Evolutionary conservation across 116 monocot genomes (phyloP), one percentile per base, ranked within the genome.

Genomic region (Thalassia testudinum): DNA sequence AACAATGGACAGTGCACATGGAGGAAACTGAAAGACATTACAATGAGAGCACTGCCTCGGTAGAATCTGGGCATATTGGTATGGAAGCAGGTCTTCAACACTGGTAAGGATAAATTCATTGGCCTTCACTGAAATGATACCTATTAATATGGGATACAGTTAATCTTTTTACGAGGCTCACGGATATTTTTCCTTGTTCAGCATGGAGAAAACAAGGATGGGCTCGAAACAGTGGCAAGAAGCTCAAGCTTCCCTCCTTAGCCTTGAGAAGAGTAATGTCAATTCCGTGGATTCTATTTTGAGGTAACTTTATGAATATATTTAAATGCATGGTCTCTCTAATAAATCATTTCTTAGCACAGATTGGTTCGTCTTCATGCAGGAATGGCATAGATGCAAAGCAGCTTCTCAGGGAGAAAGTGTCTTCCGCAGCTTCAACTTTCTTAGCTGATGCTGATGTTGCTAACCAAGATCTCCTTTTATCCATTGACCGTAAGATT

Each of bases 401-500:
- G 53, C 57, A 62, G 30, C 47, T 60, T 22, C 40, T 87, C 27
- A 75, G 83, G 27, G 49, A 67, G 23, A 83, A 66, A 34, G 64
- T 81, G 5, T 76, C 88, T 40, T 66, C 73, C 57, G 42, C 81
- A 30, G 69, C 78, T 16, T 61, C 68, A 29, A 69, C 69, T 55
- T 54, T 71, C 47, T 61, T 87, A 28, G 58, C 71, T 42, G 72
- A 81, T 52, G 64, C 63, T 16, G 72, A 76, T 54, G 53, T 49
- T 44, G 71, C 67, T 71, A 78, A 78, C 37, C 66, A 63, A 26
- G 68, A 59, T 50, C 64, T 87, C 5, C 64, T 84, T 59, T 72
- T 84, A 43, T 81, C 88, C 24, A 62, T 97, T 24, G 73, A 89
- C 56, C 38, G 97, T 97, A 80, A 79, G 79, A 66, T 58, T 30